phyloP scores from a whole-genome alignment of 257 asterid genomes.

The Oldenlandia corymbosa region DNA sequence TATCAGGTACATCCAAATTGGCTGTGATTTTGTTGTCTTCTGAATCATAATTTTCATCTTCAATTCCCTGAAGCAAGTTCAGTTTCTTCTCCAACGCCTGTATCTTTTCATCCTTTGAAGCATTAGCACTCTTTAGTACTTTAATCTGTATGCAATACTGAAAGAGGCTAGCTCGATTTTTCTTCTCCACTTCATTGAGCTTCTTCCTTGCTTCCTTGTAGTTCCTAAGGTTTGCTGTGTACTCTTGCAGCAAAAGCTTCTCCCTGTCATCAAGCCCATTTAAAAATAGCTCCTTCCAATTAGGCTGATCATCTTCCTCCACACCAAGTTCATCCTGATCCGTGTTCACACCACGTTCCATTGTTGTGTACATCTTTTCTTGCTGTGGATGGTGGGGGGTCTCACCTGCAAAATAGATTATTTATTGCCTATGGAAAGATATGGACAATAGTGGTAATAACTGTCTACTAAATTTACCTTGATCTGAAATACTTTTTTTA shows the following conservation, averaged over 20 bases:
- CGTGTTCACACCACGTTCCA: constrained; percentile 7
- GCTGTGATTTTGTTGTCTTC: constrained; percentile 5
- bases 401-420: constrained; percentile 19
- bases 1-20: constrained; percentile 6
- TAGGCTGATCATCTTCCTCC: constrained; percentile 30
- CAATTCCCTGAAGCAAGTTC: constrained; percentile 12
- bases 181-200: constrained; percentile 44
- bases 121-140: constrained; percentile 38
- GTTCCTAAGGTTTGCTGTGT: constrained; percentile 33
- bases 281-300: constrained; percentile 41
- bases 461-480: too few species aligned
- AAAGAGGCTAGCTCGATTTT: constrained; percentile 39
- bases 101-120: constrained; percentile 43
- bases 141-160: constrained; percentile 39
- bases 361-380: constrained; percentile 15
- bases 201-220: constrained; percentile 42
- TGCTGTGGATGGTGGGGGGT: constrained; percentile 14
- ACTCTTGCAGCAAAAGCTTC: constrained; percentile 38
- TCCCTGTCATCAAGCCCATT: constrained; percentile 39
- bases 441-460: too few species aligned
- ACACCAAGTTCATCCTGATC: constrained; percentile 21
- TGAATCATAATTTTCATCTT: constrained; percentile 9
- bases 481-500: constrained; percentile 21
- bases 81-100: constrained; percentile 30
- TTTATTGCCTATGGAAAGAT: constrained; percentile 6